Evolutionary conservation across 768 basidiomycete species (phyloP).

Genomic region (Suillus variegatus): DNA sequence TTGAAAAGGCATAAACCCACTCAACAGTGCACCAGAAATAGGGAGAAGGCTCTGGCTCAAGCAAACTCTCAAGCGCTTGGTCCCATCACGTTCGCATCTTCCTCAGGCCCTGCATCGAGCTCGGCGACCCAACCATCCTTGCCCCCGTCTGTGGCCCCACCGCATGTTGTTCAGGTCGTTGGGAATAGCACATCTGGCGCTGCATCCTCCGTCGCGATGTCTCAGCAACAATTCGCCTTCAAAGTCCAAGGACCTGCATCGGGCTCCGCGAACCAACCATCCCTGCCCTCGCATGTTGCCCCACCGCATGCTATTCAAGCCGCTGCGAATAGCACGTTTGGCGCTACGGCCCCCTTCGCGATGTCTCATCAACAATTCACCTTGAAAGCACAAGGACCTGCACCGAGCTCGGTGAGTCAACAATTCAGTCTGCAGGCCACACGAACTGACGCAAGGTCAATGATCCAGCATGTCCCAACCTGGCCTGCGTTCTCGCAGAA

Average conservation of each 20-base stretch:
- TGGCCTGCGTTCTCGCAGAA: neutral
- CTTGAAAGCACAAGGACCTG: neutral
- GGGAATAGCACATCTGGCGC: neutral
- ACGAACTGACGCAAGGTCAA: neutral
- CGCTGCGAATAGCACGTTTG: neutral
- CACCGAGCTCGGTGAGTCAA: neutral
- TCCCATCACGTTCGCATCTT: neutral
- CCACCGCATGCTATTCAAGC: neutral
- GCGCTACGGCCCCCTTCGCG: neutral
- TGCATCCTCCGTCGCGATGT: neutral
- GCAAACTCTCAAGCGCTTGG: neutral
- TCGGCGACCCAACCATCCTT: neutral
- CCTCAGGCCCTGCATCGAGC: neutral
- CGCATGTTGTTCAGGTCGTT: neutral
- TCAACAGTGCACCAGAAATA: neutral
- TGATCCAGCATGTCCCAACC: neutral
- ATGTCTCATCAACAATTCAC: neutral
- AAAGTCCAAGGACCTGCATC: neutral
- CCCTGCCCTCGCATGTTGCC: neutral
- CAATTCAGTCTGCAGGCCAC: neutral
- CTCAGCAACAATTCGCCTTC: neutral
- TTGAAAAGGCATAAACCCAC: neutral
- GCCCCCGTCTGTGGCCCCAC: neutral
- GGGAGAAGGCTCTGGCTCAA: neutral
- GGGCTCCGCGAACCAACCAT: neutral